Evolutionary conservation across 2,329 filamentous ascomycete genomes (phyloP), one percentile per base, ranked within the genome.

Genomic region (Trichoderma sp.): DNA sequence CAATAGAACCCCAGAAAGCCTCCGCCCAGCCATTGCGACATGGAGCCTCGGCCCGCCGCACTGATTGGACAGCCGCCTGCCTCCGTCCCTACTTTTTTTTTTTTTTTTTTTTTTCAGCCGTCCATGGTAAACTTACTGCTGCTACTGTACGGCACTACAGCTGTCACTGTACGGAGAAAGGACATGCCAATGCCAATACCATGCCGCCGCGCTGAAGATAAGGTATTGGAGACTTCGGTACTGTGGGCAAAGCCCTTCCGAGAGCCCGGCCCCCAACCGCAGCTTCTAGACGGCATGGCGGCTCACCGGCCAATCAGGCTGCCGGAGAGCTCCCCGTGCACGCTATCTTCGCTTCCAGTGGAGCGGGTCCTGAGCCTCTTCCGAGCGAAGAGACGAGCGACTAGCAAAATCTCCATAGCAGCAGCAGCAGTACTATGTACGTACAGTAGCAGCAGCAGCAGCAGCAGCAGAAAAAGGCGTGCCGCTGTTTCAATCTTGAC

Each of bases 261-360:
- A 56, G 61, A 64, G 61, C 61, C 52, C 52, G 61, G 61, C 61
- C 61, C 61, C 50, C 50, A 64, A 45, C 13, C 37, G 35, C 52
- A 39, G 54, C 35, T 52, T 52, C 50, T 54, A 15, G 39, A 58
- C 32, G 60, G 29, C 57, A 48, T 35, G 35, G 32, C 19, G 54
- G 56, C 48, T 39, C 66, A 39, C 54, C 72, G 75, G 72, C 76
- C 76, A 74, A 77, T 78, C 75, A 78, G 69, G 69, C 70, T 52
- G 70, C 70, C 70, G 69, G 68, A 56, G 73, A 39, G 45, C 52
- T 71, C 76, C 76, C 71, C 76, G 76, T 78, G 76, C 74, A 68
- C 70, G 64, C 70, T 72, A 69, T 72, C 72, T 67, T 74, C 71
- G 72, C 63, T 68, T 67, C 70, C 71, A 77, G 74, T 78, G 75